These are phyloP conservation scores for Grigorovia jiainica DNA, from an alignment of 805 yeast species.

Conservation along the genomic window DNA sequence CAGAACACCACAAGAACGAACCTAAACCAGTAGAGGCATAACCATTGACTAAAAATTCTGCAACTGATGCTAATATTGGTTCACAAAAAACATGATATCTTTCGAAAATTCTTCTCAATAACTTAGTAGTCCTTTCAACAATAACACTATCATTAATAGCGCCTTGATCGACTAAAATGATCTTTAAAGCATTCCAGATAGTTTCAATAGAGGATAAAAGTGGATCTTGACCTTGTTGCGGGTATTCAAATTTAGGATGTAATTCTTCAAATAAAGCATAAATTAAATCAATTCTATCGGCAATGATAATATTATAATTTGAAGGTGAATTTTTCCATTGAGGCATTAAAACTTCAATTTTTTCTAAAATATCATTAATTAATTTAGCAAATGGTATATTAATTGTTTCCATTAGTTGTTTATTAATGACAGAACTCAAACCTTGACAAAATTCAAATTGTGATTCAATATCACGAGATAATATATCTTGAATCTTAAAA, in stretches of 20 bases:
- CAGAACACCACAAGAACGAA: conserved; percentile 86
- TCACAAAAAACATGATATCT: conserved; percentile 29
- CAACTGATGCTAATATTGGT: conserved; percentile 55
- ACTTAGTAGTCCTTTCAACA: conserved; percentile 66
- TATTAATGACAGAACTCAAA: conserved; percentile 67
- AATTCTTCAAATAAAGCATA: conserved; percentile 27
- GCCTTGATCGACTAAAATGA: conserved; percentile 17
- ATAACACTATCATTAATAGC: conserved; percentile 17
- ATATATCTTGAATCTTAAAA: conserved; percentile 39
- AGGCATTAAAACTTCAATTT: conserved; percentile 14
- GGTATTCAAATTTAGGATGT: conserved; percentile 23
- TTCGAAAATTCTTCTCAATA: conserved; percentile 56
- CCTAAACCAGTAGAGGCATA: conserved; percentile 64
- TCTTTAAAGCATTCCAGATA: conserved; percentile 19
- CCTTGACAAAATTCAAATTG: conserved; percentile 82
- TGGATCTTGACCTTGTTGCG: conserved; percentile 26
- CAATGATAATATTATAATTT: conserved; percentile 38
- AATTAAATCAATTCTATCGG: conserved; percentile 59
- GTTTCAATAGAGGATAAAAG: conserved; percentile 19
- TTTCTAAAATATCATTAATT: conserved; percentile 39
- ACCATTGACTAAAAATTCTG: conserved; percentile 57
- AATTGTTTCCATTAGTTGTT: conserved; percentile 45
- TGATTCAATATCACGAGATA: conserved; percentile 50
- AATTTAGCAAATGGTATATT: conserved; percentile 60
- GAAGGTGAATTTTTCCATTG: conserved; percentile 19